Conservation (phyloP, 177 flowering plant species). For the Vitis hybrid region DNA sequence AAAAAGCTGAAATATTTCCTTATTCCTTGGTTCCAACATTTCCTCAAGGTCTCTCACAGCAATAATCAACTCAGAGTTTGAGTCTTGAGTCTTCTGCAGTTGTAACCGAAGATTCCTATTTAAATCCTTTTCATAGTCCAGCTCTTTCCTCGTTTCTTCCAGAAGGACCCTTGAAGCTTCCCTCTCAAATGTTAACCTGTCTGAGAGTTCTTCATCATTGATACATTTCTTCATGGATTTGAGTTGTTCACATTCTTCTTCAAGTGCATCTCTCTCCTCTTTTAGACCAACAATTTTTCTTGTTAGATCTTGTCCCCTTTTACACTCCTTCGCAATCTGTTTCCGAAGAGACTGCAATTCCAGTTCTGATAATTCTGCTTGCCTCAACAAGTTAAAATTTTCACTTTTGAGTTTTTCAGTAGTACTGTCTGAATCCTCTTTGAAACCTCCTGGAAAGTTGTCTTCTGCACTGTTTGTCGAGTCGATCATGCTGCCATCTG, state of each 20-base stretch:
- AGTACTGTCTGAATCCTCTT: slow-evolving; percentile 20
- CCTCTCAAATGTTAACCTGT: slow-evolving; percentile 17
- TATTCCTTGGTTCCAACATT: slow-evolving; percentile 31
- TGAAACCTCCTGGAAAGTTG: slow-evolving; percentile 19
- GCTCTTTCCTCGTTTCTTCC: slow-evolving; percentile 35
- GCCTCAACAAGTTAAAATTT: slow-evolving; percentile 22
- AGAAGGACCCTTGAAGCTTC: slow-evolving; percentile 21
- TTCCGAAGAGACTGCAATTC: slow-evolving; percentile 45
- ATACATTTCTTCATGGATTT: slow-evolving; percentile 13
- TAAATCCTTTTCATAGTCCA: slow-evolving; percentile 30
- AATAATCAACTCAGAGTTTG: slow-evolving; percentile 39
- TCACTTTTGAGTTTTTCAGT: slow-evolving; percentile 32
- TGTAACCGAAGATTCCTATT: slow-evolving; percentile 35
- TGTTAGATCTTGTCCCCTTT: slow-evolving; percentile 32
- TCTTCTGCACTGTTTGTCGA: slow-evolving; percentile 34
- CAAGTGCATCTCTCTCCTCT: slow-evolving; percentile 36
- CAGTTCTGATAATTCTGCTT: slow-evolving; percentile 35
- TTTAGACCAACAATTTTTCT: slow-evolving; percentile 25
- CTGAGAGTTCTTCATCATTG: slow-evolving; percentile 13
- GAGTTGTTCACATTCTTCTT: slow-evolving; percentile 31
- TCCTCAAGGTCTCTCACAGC: slow-evolving; percentile 43
- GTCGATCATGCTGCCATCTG: slow-evolving; percentile 37
- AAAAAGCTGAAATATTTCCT: slow-evolving; percentile 24
- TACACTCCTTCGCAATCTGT: slow-evolving; percentile 40
- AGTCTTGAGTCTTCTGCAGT: slow-evolving; percentile 40